A percentile compares a stretch with the other conserved stretches of the same genome.
Conservation (phyloP, 257 asterid genomes). For the Phtheirospermum japonicum region DNA sequence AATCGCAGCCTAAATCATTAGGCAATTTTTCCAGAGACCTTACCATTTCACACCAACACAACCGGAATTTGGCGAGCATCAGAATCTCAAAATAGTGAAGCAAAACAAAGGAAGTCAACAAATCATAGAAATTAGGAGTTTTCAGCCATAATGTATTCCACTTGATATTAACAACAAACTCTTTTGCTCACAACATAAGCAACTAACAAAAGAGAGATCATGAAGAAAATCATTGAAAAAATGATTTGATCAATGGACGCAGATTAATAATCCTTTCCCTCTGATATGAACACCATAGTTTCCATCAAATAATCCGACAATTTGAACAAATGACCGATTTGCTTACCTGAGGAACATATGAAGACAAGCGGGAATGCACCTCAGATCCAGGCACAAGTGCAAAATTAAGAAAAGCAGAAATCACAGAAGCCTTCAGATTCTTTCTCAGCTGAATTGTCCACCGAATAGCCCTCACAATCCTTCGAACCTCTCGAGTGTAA, state of each 20-base stretch:
- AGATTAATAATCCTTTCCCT: slow-evolving; percentile 12
- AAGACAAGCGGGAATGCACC: slow-evolving; percentile 53
- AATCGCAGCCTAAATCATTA: too few species aligned
- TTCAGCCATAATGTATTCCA: too few species aligned
- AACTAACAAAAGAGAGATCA: slow-evolving; percentile 1
- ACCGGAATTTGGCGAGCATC: too few species aligned
- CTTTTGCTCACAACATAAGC: slow-evolving; percentile 2
- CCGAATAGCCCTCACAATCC: slow-evolving; percentile 76
- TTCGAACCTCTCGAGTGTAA: slow-evolving; percentile 72
- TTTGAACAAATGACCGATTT: background rate
- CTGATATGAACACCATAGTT: slow-evolving; percentile 2
- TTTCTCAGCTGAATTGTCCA: slow-evolving; percentile 74
- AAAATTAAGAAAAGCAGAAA: slow-evolving; percentile 54
- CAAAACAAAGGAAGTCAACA: background rate
- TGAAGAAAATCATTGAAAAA: background rate
- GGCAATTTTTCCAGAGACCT: too few species aligned
- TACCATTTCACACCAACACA: background rate
- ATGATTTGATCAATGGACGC: background rate
- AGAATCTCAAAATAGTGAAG: slow-evolving; percentile 16
- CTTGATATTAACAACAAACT: background rate
- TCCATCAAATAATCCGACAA: background rate
- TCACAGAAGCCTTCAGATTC: slow-evolving; percentile 44
- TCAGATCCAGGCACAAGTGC: slow-evolving; percentile 67
- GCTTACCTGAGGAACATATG: slow-evolving; percentile 54
- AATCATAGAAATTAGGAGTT: background rate